Conservation (phyloP, 2,329 filamentous ascomycete species). For the Nemania sp. region DNA sequence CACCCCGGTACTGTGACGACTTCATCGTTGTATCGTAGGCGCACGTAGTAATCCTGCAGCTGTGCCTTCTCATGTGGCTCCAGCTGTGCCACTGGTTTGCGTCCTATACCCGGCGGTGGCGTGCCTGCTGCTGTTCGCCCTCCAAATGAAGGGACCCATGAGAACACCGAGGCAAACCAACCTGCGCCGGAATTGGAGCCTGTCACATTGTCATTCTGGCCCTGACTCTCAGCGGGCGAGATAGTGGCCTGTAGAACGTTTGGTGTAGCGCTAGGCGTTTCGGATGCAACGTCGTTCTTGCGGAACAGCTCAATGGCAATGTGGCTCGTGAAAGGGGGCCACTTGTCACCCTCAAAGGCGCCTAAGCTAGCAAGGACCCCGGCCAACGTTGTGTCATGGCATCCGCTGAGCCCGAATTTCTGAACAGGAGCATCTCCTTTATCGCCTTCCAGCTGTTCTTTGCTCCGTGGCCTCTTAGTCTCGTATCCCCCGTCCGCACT, state of each 20-base stretch:
- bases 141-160: conserved; percentile 27
- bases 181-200: conserved; percentile 29
- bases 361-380: conserved; percentile 78
- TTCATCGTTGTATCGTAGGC: conserved; percentile 87
- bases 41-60: conserved; percentile 81
- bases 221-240: conserved; percentile 23
- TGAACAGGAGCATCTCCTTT: conserved; percentile 57
- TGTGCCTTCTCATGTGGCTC: conserved; percentile 59
- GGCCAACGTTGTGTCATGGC: conserved; percentile 92
- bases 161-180: conserved; percentile 44
- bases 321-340: conserved; percentile 94
- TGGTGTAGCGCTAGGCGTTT: background rate
- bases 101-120: conserved; percentile 57
- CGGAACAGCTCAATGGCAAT: conserved; percentile 90
- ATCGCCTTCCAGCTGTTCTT: conserved; percentile 42
- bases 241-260: conserved; percentile 7
- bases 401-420: conserved; percentile 81
- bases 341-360: conserved; percentile 71
- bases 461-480: conserved; percentile 39
- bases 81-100: conserved; percentile 62
- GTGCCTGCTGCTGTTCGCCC: conserved; percentile 35
- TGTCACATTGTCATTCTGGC: background rate
- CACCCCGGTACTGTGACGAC: conserved; percentile 85
- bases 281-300: conserved; percentile 43
- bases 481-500: conserved; percentile 60